phyloP scores from a whole-genome alignment of 371 early-diverging fungal species.

The Lichtheimia ramosa region DNA sequence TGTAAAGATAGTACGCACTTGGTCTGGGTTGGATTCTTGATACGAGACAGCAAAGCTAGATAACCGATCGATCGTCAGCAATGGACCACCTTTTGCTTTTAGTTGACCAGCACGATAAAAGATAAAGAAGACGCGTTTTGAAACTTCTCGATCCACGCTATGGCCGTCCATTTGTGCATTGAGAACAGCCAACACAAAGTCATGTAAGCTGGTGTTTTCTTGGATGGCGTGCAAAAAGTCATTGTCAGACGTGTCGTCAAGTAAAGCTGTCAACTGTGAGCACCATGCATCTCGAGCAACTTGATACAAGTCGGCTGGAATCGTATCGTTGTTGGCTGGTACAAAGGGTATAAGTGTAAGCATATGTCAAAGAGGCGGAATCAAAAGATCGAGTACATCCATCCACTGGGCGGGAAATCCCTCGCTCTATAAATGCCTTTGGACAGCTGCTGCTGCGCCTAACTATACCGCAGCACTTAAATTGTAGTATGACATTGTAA shows the following conservation, averaged over 20 bases:
- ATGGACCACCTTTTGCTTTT: not conserved
- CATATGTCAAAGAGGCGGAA: not conserved
- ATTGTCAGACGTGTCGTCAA: constrained; percentile 5
- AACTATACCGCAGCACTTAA: too few relatives aligned
- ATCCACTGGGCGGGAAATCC: too few relatives aligned
- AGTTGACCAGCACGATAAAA: constrained; percentile 12
- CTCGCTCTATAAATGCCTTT: too few relatives aligned
- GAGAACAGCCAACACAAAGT: constrained; percentile 6
- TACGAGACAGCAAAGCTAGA: constrained; percentile 14
- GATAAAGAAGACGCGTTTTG: constrained; percentile 13
- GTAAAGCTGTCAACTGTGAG: constrained; percentile 7
- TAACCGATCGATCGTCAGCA: constrained; percentile 8
- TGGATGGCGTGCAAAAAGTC: constrained; percentile 10
- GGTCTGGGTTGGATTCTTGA: constrained; percentile 7
- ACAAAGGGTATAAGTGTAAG: constrained; percentile 18
- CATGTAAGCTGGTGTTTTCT: constrained; percentile 11
- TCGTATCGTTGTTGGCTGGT: constrained; percentile 5
- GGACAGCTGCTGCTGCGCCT: not conserved
- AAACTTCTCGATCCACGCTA: constrained; percentile 5
- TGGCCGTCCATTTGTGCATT: constrained; percentile 10
- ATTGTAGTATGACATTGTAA: too few relatives aligned
- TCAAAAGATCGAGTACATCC: too few relatives aligned
- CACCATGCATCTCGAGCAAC: constrained; percentile 16
- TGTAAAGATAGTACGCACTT: constrained; percentile 12
- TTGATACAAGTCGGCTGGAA: constrained; percentile 11